phyloP scores from a whole-genome alignment of 2,329 filamentous ascomycete genomes.

The Davidsoniella virescens region DNA sequence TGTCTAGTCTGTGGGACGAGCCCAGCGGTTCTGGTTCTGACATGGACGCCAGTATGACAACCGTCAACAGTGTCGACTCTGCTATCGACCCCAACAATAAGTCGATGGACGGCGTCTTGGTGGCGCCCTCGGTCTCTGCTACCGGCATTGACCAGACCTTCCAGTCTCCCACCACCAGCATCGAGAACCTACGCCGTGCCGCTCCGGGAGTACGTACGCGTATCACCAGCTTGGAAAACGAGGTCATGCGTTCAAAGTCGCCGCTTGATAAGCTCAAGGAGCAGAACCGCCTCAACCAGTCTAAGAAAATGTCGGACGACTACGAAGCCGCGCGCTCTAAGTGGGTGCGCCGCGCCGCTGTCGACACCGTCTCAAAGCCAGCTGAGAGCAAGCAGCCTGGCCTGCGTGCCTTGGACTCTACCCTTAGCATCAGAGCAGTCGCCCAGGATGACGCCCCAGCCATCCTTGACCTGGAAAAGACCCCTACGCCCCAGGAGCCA shows the following conservation, averaged over 20 bases:
- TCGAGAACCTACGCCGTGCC: constrained; percentile 12
- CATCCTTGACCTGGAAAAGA: neutral
- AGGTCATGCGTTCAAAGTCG: constrained; percentile 12
- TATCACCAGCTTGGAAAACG: constrained; percentile 12
- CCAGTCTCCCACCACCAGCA: constrained; percentile 8
- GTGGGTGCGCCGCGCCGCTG: constrained; percentile 8
- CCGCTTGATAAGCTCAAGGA: constrained; percentile 14
- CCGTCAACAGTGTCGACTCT: constrained; percentile 1
- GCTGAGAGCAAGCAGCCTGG: constrained; percentile 9
- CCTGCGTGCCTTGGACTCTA: constrained; percentile 5
- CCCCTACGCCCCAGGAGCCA: neutral
- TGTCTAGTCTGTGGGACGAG: constrained; percentile 13
- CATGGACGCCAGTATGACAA: neutral
- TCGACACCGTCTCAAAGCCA: neutral
- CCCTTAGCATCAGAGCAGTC: constrained; percentile 5
- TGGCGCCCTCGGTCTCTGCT: constrained; percentile 1
- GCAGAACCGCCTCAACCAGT: constrained; percentile 6
- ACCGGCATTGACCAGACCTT: constrained; percentile 5
- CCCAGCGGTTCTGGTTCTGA: neutral
- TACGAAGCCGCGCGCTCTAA: constrained; percentile 12
- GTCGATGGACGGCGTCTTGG: neutral
- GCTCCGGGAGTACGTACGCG: constrained; percentile 11
- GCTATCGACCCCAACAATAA: neutral
- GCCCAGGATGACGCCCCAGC: neutral
- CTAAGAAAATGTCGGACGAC: constrained; percentile 11